Base-by-base conservation (phyloP, 768 basidiomycete species). In the Lentinula sp. region DNA sequence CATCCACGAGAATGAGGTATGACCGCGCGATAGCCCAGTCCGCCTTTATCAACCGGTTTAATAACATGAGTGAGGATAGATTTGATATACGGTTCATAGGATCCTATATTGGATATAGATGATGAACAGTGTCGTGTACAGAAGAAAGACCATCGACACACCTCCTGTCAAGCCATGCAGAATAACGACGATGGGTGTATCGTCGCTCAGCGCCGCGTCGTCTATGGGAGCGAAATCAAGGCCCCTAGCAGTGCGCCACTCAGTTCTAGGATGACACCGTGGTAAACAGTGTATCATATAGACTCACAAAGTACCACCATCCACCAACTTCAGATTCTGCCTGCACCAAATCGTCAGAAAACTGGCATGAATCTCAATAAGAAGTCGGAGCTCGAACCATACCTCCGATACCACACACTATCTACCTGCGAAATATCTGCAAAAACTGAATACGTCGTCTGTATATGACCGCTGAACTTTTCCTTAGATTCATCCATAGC, bases 1-100 rank as follows among this genome's bases (percentile, higher is more conserved):
- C 86, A 87, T 56, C 86, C 87, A 58, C 88, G 78, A 69, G 82
- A 86, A 72, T 88, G 88, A 69, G 88, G 75, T 13, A 89, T 85
- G 15, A 84, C 80, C 1, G 77, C 87, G 62, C 89, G 76, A 67
- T 83, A 87, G 8, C 87, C 87, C 45, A 88, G 72, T 3, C 88
- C 88, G 11, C 84, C 86, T 62, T 84, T 73, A 18, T 76, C 74
- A 15, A 78, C 74, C 10, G 84, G 77, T 40, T 71, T 71, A 64
- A 81, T 80, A 9, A 78, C 80, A 52, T 82, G 81, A 32, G 79
- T 75, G 9, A 90, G 72, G 23, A 89, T 75, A 35, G 84, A 80
- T 50, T 86, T 76, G 23, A 89, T 85, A 64, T 89, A 91, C 16
- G 80, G 78, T 73, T 88, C 88, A 65, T 88, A 77, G 31, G 84